Percentiles rank a stretch among this genome's conserved stretches.
phyloP scores from a whole-genome alignment of 129 eudicot species.

The Centaurea solstitialis region DNA sequence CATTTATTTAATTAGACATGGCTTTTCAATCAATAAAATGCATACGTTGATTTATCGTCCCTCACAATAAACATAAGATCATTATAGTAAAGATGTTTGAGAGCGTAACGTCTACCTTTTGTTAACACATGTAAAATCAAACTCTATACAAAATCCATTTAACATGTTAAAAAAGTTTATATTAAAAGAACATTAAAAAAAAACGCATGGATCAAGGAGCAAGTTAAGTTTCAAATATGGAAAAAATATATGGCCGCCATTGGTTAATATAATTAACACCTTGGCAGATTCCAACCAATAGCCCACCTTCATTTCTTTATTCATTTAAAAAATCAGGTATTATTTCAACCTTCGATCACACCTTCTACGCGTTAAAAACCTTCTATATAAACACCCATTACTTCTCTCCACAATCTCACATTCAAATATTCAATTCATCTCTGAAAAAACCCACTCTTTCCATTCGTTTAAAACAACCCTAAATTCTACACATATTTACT shows the following conservation, averaged over 20 bases:
- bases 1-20: too few species aligned
- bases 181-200: background rate
- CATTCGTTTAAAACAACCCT: background rate
- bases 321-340: background rate
- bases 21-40: too few species aligned
- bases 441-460: slow-evolving; percentile 12
- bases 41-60: too few species aligned
- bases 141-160: too few species aligned
- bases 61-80: too few species aligned
- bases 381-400: slow-evolving; percentile 36
- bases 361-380: slow-evolving; percentile 14
- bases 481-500: background rate
- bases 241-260: background rate
- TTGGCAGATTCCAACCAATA: slow-evolving; percentile 20
- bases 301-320: slow-evolving; percentile 21
- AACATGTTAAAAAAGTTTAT: too few species aligned
- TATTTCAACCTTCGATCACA: slow-evolving; percentile 9
- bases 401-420: slow-evolving; percentile 13
- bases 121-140: too few species aligned
- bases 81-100: too few species aligned
- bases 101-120: too few species aligned
- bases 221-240: background rate
- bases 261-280: background rate
- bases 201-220: slow-evolving; percentile 4
- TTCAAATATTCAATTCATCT: slow-evolving; percentile 6